Percentiles rank a stretch among this genome's conserved stretches.
Evolutionary conservation across 176 grass and related monocot genomes (phyloP).

Genomic region (Aegilops tauschii): DNA sequence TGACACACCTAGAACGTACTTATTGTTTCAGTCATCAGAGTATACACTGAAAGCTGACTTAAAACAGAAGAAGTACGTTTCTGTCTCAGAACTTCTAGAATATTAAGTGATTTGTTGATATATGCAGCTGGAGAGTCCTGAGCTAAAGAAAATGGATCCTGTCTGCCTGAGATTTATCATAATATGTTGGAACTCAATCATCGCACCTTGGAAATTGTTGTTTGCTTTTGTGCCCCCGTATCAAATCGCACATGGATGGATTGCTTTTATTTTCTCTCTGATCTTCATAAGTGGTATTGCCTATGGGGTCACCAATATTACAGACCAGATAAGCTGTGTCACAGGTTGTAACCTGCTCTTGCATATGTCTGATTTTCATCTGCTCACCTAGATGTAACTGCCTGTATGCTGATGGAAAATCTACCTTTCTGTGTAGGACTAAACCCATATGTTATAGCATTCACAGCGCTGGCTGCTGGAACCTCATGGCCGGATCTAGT

Average conservation of each 20-base stretch:
- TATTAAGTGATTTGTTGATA: neutral
- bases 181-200: conserved; percentile 54
- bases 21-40: no score
- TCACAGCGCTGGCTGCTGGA: conserved; percentile 82
- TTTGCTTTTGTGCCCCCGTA: conserved; percentile 80
- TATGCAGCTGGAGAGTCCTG: conserved; percentile 50
- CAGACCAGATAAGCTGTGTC: conserved; percentile 89
- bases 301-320: conserved; percentile 82
- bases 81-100: neutral
- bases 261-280: conserved; percentile 73
- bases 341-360: conserved; percentile 58
- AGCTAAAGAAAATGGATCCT: conserved; percentile 49
- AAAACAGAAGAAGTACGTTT: no score
- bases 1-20: no score
- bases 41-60: no score
- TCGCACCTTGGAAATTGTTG: conserved; percentile 68
- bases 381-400: neutral
- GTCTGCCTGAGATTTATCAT: conserved; percentile 16
- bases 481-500: conserved; percentile 96
- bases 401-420: neutral
- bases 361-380: neutral
- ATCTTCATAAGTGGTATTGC: conserved; percentile 83
- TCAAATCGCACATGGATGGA: conserved; percentile 76
- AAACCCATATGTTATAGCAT: conserved; percentile 90
- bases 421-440: conserved; percentile 50